A percentile compares a stretch with the other conserved stretches of the same genome.
Evolutionary conservation across 768 basidiomycete species (phyloP).

Genomic region (Leucosporidium yakuticum): DNA sequence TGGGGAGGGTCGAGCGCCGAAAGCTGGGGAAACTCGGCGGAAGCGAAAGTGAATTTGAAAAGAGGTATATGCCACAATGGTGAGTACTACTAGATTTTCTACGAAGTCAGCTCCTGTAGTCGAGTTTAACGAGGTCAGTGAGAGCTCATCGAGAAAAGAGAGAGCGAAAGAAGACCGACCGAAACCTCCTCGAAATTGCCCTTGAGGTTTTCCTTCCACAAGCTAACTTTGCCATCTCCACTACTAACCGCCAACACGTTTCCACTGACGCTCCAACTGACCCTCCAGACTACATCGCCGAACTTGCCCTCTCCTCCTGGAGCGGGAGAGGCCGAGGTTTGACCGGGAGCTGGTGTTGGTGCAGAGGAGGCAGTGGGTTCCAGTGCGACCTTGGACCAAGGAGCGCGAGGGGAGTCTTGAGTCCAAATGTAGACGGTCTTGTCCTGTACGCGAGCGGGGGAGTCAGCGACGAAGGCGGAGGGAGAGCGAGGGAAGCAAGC

Average conservation of each 20-base stretch:
- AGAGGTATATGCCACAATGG: neutral
- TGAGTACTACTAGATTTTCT: neutral
- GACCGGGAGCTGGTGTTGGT: constrained; percentile 48
- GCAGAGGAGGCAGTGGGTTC: constrained; percentile 54
- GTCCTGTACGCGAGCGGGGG: constrained; percentile 48
- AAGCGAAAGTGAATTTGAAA: neutral
- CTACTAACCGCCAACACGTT: constrained; percentile 94
- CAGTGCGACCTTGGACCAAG: constrained; percentile 74
- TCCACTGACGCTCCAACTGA: constrained; percentile 94
- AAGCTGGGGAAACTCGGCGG: neutral
- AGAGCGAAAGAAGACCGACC: constrained; percentile 47
- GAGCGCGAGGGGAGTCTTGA: constrained; percentile 58
- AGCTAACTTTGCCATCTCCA: constrained; percentile 88
- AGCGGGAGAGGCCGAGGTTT: constrained; percentile 45
- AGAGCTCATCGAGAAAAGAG: neutral
- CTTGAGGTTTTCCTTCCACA: constrained; percentile 97
- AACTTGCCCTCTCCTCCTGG: constrained; percentile 65
- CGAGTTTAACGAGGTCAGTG: neutral
- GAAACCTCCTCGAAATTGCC: constrained; percentile 96
- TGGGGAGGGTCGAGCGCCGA: neutral
- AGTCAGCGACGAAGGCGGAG: neutral
- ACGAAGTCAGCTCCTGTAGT: neutral
- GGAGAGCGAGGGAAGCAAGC: constrained; percentile 30
- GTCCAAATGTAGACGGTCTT: constrained; percentile 88
- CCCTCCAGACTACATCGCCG: constrained; percentile 97